phyloP scores from a whole-genome alignment of 1,139 yeast species.

The Hanseniaspora sp. region DNA sequence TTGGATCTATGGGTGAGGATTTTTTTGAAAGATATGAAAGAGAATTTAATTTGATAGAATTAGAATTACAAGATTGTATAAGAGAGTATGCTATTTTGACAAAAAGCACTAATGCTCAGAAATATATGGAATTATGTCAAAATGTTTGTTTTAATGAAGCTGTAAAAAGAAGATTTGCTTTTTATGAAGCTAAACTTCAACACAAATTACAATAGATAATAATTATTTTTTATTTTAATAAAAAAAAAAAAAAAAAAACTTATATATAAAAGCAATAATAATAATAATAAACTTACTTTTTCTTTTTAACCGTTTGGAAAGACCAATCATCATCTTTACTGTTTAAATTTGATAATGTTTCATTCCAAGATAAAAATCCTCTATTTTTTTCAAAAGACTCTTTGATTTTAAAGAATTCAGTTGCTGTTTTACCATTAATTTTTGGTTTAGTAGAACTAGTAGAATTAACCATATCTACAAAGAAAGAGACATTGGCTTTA shows the following conservation, averaged over 20 bases:
- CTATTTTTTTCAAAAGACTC: slow-evolving; percentile 30
- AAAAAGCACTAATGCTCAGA: slow-evolving; percentile 50
- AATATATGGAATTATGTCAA: slow-evolving; percentile 67
- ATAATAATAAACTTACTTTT: slow-evolving; percentile 24
- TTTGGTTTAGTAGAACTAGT: slow-evolving; percentile 3
- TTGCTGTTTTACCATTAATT: neutral
- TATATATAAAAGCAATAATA: neutral
- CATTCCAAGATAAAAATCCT: slow-evolving; percentile 55
- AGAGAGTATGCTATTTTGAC: slow-evolving; percentile 53
- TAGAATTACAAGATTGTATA: slow-evolving; percentile 71
- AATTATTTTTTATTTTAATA: neutral
- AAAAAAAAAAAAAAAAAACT: neutral
- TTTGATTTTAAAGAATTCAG: slow-evolving; percentile 7
- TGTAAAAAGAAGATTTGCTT: slow-evolving; percentile 52
- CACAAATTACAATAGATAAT: slow-evolving; percentile 4
- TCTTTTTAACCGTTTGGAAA: slow-evolving; percentile 59
- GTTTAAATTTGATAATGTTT: slow-evolving; percentile 45
- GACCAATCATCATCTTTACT: slow-evolving; percentile 72
- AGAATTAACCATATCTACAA: slow-evolving; percentile 14
- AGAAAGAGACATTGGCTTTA: neutral
- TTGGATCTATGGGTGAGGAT: slow-evolving; percentile 85
- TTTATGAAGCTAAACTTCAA: slow-evolving; percentile 12
- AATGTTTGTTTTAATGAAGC: slow-evolving; percentile 92
- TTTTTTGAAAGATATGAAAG: slow-evolving; percentile 68
- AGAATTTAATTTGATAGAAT: slow-evolving; percentile 61